Base-by-base conservation (phyloP, 345 rosid species). In the Gossypium stocksii region DNA sequence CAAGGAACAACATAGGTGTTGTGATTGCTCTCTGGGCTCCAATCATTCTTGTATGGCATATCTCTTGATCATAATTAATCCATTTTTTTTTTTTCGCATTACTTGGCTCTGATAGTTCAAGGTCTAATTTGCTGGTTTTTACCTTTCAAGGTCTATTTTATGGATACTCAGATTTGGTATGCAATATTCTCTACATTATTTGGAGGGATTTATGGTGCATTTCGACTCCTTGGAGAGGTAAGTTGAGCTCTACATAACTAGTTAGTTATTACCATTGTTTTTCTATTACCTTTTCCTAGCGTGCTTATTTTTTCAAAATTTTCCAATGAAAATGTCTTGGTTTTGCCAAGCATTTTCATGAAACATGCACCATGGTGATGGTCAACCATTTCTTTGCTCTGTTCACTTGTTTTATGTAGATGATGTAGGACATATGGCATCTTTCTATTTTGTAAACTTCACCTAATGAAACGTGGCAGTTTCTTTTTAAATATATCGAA, bases 91-190 rank as follows among this genome's bases (percentile, higher is more conserved):
- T 58, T 53, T 78, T n/a, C n/a, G n/a, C 12, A 51, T 70, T 72
- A 22, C 53, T 7, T 77, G 75, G 34, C 68, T 68, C 10, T n/a
- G 67, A 72, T 20, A 17, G 22, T 76, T 49, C 66, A 58, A 71
- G 60, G 73, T 75, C 77, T 75, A 45, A 81, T 59, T 14, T 4
- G 19, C 8, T 9, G 9, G 9, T 23, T 52, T 20, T 53, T 44
- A 17, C n/a, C 23, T 78, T 60, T 65, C 49, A 77, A 96, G 99
- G 98, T 96, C 19, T 96, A 96, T 82, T 96, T 96, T 71, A 96
- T 96, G 99, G 99, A 96, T 85, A 78, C 98, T 61, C 99, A 96
- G 83, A 96, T 96, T 57, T 96, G 99, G 99, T 96, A 96, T 87
- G 99, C 99, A 53, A 96, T 96, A 87, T 96, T 88, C 78, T 96